A percentile compares a stretch with the other conserved stretches of the same genome.
Evolutionary conservation across 176 grass and related monocot genomes (phyloP).

Genomic region (Eragrostis nindensis): DNA sequence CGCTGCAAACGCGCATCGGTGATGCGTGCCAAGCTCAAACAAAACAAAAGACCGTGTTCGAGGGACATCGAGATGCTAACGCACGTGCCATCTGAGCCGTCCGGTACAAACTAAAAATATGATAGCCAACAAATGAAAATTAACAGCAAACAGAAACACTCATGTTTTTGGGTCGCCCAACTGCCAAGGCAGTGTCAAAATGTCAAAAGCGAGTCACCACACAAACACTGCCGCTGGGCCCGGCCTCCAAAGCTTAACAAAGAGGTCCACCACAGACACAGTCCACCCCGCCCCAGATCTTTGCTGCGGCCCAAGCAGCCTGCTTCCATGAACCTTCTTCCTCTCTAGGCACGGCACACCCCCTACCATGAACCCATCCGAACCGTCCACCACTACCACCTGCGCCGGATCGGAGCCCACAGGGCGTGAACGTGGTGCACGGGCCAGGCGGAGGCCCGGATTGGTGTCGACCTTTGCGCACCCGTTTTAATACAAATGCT

Average conservation of each 20-base stretch:
- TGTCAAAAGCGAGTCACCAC: neutral
- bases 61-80: neutral
- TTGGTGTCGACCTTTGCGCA: slow-evolving; percentile 48
- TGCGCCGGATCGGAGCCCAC: neutral
- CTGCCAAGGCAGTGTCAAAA: neutral
- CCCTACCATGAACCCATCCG: neutral
- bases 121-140: neutral
- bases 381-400: neutral
- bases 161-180: neutral
- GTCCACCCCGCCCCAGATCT: neutral
- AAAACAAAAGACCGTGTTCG: neutral
- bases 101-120: neutral
- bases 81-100: slow-evolving; percentile 2
- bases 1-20: neutral
- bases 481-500: neutral
- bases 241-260: neutral
- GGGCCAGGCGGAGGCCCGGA: neutral
- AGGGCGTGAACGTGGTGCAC: neutral
- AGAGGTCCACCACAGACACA: neutral
- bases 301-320: neutral
- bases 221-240: neutral
- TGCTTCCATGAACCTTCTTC: slow-evolving; percentile 31
- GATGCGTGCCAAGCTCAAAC: neutral
- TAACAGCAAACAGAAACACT: neutral
- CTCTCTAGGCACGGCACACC: neutral